phyloP scores from a whole-genome alignment of 345 rosid species.

The Gossypium arboreum region DNA sequence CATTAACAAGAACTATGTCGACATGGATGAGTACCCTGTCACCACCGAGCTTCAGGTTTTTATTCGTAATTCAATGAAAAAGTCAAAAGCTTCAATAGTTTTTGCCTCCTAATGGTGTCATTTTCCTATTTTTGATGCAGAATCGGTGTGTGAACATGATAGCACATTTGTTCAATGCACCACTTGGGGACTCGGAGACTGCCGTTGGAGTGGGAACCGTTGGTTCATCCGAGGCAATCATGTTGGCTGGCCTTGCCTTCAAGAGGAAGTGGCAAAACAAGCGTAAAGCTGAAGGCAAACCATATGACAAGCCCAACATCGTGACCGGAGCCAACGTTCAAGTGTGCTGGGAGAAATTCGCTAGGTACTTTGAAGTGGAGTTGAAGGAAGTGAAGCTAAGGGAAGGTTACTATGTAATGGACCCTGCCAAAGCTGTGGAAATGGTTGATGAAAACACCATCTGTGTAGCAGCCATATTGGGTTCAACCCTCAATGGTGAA shows the following conservation, averaged over 20 bases:
- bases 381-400: conserved; percentile 36
- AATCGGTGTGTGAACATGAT: conserved; percentile 95
- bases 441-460: conserved; percentile 98
- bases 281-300: conserved; percentile 75
- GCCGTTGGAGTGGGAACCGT: conserved; percentile 93
- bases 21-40: conserved; percentile 96
- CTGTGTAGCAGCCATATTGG: conserved; percentile 88
- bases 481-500: conserved; percentile 89
- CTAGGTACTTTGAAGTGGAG: conserved; percentile 89
- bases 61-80: not conserved
- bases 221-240: conserved; percentile 94
- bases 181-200: conserved; percentile 59
- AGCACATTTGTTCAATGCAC: conserved; percentile 87
- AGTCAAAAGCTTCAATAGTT: not conserved
- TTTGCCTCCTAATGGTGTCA: not conserved
- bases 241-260: conserved; percentile 91
- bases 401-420: conserved; percentile 88
- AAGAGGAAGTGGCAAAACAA: conserved; percentile 93
- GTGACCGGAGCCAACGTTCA: conserved; percentile 7
- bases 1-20: conserved; percentile 87
- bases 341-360: conserved; percentile 94
- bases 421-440: conserved; percentile 83
- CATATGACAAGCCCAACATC: conserved; percentile 31
- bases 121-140: conserved; percentile 30
- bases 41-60: conserved; percentile 85